Base-by-base conservation (phyloP, 2,329 filamentous ascomycete species). In the Pseudocercospora vitis region DNA sequence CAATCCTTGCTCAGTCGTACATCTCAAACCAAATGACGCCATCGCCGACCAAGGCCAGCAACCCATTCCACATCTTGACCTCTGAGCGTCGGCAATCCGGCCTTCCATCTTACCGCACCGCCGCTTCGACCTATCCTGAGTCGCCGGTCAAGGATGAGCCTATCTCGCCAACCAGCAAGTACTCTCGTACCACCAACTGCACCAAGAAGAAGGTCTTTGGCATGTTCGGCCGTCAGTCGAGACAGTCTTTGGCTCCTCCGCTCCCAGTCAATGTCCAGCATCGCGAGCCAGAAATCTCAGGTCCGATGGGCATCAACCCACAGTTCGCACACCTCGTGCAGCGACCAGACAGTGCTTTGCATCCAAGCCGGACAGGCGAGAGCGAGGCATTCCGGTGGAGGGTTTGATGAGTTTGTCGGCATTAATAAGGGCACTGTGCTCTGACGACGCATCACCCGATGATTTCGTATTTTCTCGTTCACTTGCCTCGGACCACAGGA, bases 301-400 rank as follows among this genome's bases (percentile, higher is more conserved):
- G 73, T 7, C 82, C 82, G 0, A 68, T 82, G 53, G 75, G 78
- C 50, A 73, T 75, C 24, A 78, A 81, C 55, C 73, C 75, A n/a
- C 74, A 79, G 63, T 78, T 77, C 64, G 72, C 77, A 24, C 78
- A 80, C 61, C 76, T 83, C 33, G 71, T 78, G 50, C 62, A 66
- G 44, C 73, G 76, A 60, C 82, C 82, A 2, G 76, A 84, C 61
- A 69, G 80, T 50, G 79, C 81, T 2, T 75, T 83, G 62, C 82
- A 85, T 64, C 74, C 82, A 61, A 69, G 66, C 47, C 60, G 69
- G 11, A 64, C 56, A 7, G 63, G 65, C 16, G 68, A 68, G 47
- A 62, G 67, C 42, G 59, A 69, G 53, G 62, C 66, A 4, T 65
- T 62, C 39, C 58, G 68, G 18, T 70, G 68, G 67, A 64, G 58